Evolutionary conservation across 1,139 yeast species (phyloP).

Genomic region (Pneumocystis jirovecii): DNA sequence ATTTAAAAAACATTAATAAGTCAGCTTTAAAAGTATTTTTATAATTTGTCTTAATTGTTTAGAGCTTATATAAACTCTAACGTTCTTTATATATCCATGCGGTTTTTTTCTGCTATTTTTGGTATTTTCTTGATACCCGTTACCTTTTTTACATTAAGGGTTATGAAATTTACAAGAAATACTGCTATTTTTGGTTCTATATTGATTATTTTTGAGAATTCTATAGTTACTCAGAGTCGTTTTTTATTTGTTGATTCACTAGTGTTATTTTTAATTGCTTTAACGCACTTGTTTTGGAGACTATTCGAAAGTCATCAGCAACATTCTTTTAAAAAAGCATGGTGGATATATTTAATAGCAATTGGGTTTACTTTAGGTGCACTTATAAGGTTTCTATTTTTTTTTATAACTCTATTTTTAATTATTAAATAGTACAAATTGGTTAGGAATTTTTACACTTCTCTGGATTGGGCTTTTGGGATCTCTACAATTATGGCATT

Average conservation of each 20-base stretch:
- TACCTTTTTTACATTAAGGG: constrained; percentile 64
- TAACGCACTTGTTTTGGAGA: constrained; percentile 64
- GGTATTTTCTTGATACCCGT: constrained; percentile 71
- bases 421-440: constrained; percentile 36
- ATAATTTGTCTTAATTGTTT: background rate
- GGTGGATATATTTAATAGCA: constrained; percentile 58
- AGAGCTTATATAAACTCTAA: constrained; percentile 27
- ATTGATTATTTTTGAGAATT: constrained; percentile 65
- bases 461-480: constrained; percentile 81
- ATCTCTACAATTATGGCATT: constrained; percentile 67
- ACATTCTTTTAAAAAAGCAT: constrained; percentile 45
- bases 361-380: constrained; percentile 78
- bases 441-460: constrained; percentile 93
- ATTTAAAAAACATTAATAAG: constrained; percentile 56
- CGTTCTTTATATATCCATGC: constrained; percentile 65
- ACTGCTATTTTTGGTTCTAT: constrained; percentile 55
- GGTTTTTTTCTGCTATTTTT: constrained; percentile 67
- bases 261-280: constrained; percentile 76
- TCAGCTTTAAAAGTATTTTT: background rate
- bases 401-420: background rate
- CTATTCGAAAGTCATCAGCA: constrained; percentile 56
- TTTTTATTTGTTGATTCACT: constrained; percentile 87
- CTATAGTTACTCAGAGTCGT: constrained; percentile 77
- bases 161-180: constrained; percentile 72
- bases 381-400: constrained; percentile 31